Evolutionary conservation across 2,329 filamentous ascomycete genomes (phyloP), one percentile per base, ranked within the genome.

Genomic region (Fusarium concolor): DNA sequence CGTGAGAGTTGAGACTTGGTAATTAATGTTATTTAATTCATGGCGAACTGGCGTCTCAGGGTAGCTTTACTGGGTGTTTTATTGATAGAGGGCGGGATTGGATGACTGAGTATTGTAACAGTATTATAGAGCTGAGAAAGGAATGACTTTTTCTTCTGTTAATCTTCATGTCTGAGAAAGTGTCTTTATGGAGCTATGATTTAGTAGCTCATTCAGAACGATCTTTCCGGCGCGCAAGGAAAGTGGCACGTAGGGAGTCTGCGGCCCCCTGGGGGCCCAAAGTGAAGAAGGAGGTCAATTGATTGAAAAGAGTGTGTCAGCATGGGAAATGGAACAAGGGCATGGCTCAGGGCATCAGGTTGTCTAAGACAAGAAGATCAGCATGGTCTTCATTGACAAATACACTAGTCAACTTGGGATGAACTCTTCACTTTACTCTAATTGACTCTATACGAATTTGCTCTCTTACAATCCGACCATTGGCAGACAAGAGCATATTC

Each of bases 41-140:
- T 37, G 43, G 62, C 62, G 65, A 65, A 49, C 53, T 42, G 66
- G 66, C 66, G 67, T 69, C 39, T 11, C 15, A 33, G 42, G 18
- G 31, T 7, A 35, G 38, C 24, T 56, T 49, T 49, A 20, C 28
- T 43, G 57, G 55, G 28, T 24, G 26, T 5, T 24, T 43, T 24
- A 45, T 31, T 41, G 50, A 18, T 43, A 65, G 22, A 42, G 53
- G 39, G n/a, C 41, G 18, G 51, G 39, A 44, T 31, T 44, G 12
- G 18, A 45, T 31, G 12, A 26, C 18, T 38, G 6, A 29, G 22
- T 24, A 15, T 24, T 66, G 28, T 46, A 29, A 55, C 31, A 45
- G 20, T 29, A 43, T 20, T 22, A 15, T 22, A 39, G 37, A 56
- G 20, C 20, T 24, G 10, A 18, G 20, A 44, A 49, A 14, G 35